A percentile compares a stretch with the other conserved stretches of the same genome.
These are phyloP conservation scores for Mycosphaerella sp. DNA, from an alignment of 2,329 filamentous ascomycete species.

Conservation along the genomic window DNA sequence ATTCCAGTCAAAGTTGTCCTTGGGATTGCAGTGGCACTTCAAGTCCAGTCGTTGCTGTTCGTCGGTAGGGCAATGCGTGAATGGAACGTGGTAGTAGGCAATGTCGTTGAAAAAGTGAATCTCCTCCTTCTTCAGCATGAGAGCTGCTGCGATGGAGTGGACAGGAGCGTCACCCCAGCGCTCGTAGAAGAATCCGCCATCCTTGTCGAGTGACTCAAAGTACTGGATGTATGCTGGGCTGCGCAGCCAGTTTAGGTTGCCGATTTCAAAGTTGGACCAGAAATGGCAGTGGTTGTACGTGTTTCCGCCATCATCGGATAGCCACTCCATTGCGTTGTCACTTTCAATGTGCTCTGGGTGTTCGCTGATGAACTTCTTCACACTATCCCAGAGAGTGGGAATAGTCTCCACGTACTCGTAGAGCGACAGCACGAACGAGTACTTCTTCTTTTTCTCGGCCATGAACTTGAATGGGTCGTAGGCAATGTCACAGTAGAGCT, in stretches of 20 bases:
- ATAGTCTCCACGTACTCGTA: conserved; percentile 98
- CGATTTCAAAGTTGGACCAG: conserved; percentile 99
- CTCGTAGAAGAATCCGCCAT: conserved; percentile 98
- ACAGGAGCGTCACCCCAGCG: conserved; percentile 97
- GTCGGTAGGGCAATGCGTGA: conserved; percentile 92
- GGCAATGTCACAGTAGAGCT: conserved; percentile 91
- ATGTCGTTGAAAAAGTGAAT: conserved; percentile 99
- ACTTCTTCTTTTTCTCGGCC: conserved; percentile 95
- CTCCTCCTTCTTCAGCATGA: conserved; percentile 86
- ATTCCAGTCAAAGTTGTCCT: conserved; percentile 99
- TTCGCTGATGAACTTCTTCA: conserved; percentile 86
- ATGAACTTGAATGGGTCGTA: conserved; percentile 97
- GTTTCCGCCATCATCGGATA: conserved; percentile 85
- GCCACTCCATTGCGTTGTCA: conserved; percentile 81
- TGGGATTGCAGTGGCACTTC: conserved; percentile 90
- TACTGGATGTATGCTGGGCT: conserved; percentile 84
- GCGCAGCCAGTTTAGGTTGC: conserved; percentile 87
- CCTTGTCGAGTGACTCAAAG: conserved; percentile 79
- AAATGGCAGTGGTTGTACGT: conserved; percentile 98
- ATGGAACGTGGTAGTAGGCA: conserved; percentile 94
- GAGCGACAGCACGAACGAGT: conserved; percentile 90
- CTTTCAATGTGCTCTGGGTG: conserved; percentile 81
- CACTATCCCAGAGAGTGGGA: conserved; percentile 88
- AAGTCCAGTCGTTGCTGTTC: conserved; percentile 77
- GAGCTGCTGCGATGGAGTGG: conserved; percentile 87